phyloP scores from a whole-genome alignment of 768 basidiomycete species.

The Xerocomus brunneocitrinus region DNA sequence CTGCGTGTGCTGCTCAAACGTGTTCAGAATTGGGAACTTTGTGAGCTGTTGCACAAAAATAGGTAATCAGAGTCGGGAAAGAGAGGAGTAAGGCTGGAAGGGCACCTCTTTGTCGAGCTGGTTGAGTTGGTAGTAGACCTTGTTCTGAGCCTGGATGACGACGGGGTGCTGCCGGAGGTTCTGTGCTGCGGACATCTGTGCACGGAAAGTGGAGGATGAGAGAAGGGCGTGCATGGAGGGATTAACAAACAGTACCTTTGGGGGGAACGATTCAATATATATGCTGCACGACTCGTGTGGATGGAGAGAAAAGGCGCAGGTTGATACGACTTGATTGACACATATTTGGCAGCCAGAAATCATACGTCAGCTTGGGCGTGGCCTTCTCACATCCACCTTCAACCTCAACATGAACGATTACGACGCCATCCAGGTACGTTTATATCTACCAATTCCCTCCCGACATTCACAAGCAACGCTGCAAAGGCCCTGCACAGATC shows the following conservation, averaged over 20 bases:
- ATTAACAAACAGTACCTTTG: conserved; percentile 4
- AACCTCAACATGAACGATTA: conserved; percentile 50
- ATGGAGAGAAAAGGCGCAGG: conserved; percentile 26
- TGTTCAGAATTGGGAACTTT: conserved; percentile 83
- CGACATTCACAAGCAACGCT: conserved; percentile 4
- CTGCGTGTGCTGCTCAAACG: conserved; percentile 84
- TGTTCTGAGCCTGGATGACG: conserved; percentile 78
- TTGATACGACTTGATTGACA: conserved; percentile 53
- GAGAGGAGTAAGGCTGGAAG: conserved; percentile 1
- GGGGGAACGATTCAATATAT: background rate
- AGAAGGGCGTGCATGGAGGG: background rate
- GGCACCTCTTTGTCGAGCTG: conserved; percentile 97
- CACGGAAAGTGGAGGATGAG: background rate
- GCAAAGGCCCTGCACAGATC: conserved; percentile 57
- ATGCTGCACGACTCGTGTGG: background rate
- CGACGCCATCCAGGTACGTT: conserved; percentile 47
- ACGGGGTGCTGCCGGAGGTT: conserved; percentile 86
- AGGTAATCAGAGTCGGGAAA: background rate
- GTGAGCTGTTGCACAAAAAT: conserved; percentile 47
- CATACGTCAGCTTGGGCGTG: conserved; percentile 38
- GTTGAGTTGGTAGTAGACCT: conserved; percentile 72
- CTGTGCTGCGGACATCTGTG: conserved; percentile 73
- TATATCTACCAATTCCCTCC: background rate
- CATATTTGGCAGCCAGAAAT: conserved; percentile 49
- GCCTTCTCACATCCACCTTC: conserved; percentile 1